phyloP scores from a whole-genome alignment of 345 rosid species.

The Pseudoturritis turrita region DNA sequence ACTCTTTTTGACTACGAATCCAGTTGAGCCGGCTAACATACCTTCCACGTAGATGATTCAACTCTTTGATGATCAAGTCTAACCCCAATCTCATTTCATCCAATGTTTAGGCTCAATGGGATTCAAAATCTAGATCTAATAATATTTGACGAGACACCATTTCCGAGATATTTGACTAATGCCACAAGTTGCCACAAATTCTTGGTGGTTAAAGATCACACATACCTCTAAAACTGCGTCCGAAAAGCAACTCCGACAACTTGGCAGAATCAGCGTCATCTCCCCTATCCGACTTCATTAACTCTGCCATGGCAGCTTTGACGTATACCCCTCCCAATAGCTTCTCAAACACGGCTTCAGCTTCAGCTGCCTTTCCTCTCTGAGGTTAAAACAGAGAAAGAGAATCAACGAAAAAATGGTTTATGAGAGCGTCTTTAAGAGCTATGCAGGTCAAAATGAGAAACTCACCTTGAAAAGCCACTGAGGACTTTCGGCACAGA shows the following conservation, averaged over 20 bases:
- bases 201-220: neutral
- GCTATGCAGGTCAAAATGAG: slow-evolving; percentile 16
- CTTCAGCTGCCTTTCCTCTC: slow-evolving; percentile 86
- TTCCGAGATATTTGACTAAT: neutral
- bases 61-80: slow-evolving; percentile 12
- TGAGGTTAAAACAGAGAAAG: slow-evolving; percentile 29
- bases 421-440: neutral
- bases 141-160: slow-evolving; percentile 9
- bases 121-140: slow-evolving; percentile 16
- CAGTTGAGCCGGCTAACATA: slow-evolving; percentile 20
- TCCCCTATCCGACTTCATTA: slow-evolving; percentile 62
- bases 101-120: slow-evolving; percentile 3
- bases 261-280: slow-evolving; percentile 62
- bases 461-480: slow-evolving; percentile 86
- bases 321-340: slow-evolving; percentile 68
- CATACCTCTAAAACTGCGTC: slow-evolving; percentile 66
- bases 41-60: neutral
- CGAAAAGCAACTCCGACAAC: slow-evolving; percentile 61
- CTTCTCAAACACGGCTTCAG: slow-evolving; percentile 78
- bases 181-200: slow-evolving; percentile 6
- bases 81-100: slow-evolving; percentile 14
- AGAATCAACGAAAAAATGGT: neutral
- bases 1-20: neutral
- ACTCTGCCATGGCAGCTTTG: slow-evolving; percentile 75
- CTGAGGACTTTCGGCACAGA: slow-evolving; percentile 90